phyloP scores from a whole-genome alignment of 805 yeast genomes.

The Starmerella scarabaei region DNA sequence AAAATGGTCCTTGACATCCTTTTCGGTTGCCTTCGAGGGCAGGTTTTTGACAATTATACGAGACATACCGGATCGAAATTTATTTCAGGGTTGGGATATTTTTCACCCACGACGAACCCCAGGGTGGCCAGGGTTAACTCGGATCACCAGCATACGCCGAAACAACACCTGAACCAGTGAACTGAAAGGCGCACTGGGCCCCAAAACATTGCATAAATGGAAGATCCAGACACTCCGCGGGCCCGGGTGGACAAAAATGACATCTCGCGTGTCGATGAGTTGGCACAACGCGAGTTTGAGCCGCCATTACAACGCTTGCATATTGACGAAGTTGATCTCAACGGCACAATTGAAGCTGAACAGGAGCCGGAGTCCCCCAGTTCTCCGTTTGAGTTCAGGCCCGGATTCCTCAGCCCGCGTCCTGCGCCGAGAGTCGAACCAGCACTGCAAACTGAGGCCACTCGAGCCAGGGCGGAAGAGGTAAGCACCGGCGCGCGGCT shows the following conservation, averaged over 20 bases:
- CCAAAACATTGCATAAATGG: no score
- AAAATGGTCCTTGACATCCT: constrained; percentile 55
- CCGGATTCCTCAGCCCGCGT: neutral
- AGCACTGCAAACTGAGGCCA: constrained; percentile 2
- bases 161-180: neutral
- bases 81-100: neutral
- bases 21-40: constrained; percentile 68
- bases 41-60: constrained; percentile 85
- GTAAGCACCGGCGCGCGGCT: constrained; percentile 16
- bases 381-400: neutral
- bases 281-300: neutral
- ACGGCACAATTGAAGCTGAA: neutral
- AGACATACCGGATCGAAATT: constrained; percentile 32
- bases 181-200: no score
- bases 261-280: neutral
- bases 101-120: neutral
- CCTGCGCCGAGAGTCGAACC: neutral
- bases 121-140: neutral
- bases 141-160: neutral
- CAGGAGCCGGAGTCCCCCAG: constrained; percentile 4
- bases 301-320: neutral
- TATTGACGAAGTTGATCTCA: constrained; percentile 10
- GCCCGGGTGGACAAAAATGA: no score
- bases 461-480: constrained; percentile 22
- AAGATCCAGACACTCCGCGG: no score